Conservation (phyloP, 2,329 filamentous ascomycete species). For the Monosporascus cannonballus region DNA sequence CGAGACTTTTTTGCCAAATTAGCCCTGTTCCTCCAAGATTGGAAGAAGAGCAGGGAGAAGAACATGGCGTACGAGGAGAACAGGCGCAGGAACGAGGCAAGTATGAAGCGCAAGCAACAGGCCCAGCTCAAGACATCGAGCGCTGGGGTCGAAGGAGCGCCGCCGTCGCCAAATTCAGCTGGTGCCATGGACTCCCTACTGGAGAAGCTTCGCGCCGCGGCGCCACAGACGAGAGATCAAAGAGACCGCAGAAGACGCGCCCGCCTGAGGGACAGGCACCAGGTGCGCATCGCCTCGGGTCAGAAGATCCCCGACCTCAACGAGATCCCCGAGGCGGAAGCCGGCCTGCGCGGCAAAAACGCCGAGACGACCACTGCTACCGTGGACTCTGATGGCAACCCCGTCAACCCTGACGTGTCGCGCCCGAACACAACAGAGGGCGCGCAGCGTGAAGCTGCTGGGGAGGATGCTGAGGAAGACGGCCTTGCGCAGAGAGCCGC, state of each 20-base stretch:
- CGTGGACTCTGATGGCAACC: slow-evolving; percentile 42
- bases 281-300: slow-evolving; percentile 82
- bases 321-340: slow-evolving; percentile 54
- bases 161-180: slow-evolving; percentile 63
- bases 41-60: slow-evolving; percentile 95
- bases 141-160: slow-evolving; percentile 35
- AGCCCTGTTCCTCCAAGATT: slow-evolving; percentile 82
- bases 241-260: slow-evolving; percentile 82
- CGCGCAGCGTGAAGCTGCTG: slow-evolving; percentile 16
- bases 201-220: slow-evolving; percentile 89
- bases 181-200: slow-evolving; percentile 95
- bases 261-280: slow-evolving; percentile 82
- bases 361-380: slow-evolving; percentile 22
- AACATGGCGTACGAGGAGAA: slow-evolving; percentile 79
- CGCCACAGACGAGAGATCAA: slow-evolving; percentile 82
- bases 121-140: slow-evolving; percentile 57
- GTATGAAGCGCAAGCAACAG: slow-evolving; percentile 78
- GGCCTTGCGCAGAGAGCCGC: slow-evolving; percentile 84
- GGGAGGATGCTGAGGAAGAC: slow-evolving; percentile 41
- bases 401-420: slow-evolving; percentile 44
- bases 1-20: slow-evolving; percentile 95
- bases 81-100: slow-evolving; percentile 78
- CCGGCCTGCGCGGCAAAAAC: slow-evolving; percentile 27
- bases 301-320: slow-evolving; percentile 75
- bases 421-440: slow-evolving; percentile 31